A percentile compares a stretch with the other conserved stretches of the same genome.
These are phyloP conservation scores for Pseudopediastrum boryanum DNA, from an alignment of 139 green algal genomes.

Conservation along the genomic window DNA sequence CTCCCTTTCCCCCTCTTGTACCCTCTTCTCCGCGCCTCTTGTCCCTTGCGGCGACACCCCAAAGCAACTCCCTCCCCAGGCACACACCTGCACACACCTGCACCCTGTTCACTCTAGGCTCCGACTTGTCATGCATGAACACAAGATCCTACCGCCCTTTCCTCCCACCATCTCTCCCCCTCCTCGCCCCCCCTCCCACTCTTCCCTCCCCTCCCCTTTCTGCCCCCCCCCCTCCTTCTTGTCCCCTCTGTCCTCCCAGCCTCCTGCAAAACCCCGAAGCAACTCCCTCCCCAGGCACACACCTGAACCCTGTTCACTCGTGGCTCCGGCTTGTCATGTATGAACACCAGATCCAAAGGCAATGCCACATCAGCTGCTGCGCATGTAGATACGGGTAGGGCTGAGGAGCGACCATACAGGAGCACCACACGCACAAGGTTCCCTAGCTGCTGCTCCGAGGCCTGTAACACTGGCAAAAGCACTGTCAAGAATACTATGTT, in stretches of 20 bases:
- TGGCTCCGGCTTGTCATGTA: conserved; percentile 15
- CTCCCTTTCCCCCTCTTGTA: too few species aligned
- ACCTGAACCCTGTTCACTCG: not conserved
- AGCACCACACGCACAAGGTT: conserved; percentile 19
- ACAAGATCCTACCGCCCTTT: too few species aligned
- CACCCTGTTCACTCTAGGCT: not conserved
- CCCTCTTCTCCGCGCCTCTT: too few species aligned
- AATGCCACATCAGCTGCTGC: not conserved
- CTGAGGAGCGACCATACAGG: conserved; percentile 19
- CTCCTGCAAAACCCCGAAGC: too few species aligned
- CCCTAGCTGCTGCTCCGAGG: not conserved
- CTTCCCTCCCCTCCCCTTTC: too few species aligned
- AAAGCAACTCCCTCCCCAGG: not conserved
- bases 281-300: not conserved
- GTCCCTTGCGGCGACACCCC: too few species aligned
- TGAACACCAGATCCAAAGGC: conserved; percentile 7
- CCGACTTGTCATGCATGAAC: conserved; percentile 12
- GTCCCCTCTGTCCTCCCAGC: too few species aligned
- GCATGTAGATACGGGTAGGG: not conserved
- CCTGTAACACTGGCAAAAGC: not conserved
- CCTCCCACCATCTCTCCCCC: too few species aligned
- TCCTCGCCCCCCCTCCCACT: too few species aligned
- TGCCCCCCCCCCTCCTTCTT: too few species aligned
- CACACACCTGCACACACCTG: not conserved
- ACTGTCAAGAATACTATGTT: too few species aligned